A percentile compares a stretch with the other conserved stretches of the same genome.
phyloP scores from a whole-genome alignment of 139 green algal species.

The Coelastrella sp. region DNA sequence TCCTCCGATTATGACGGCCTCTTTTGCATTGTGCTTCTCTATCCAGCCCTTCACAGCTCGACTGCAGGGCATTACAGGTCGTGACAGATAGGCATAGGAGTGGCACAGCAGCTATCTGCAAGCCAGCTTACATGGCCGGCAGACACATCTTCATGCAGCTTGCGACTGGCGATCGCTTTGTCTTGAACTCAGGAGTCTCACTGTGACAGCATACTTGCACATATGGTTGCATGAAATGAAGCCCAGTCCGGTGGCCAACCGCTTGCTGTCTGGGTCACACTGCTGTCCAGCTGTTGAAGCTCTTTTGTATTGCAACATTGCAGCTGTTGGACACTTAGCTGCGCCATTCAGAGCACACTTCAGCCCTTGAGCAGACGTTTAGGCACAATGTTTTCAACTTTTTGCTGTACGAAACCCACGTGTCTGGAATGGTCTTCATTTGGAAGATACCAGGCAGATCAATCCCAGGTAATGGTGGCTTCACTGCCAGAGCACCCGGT shows the following conservation, averaged over 20 bases:
- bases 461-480: slow-evolving; percentile 63
- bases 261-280: no score
- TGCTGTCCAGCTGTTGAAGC: no score
- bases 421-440: slow-evolving; percentile 65
- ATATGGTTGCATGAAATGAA: no score
- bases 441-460: slow-evolving; percentile 70
- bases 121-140: no score
- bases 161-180: not conserved
- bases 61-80: not conserved
- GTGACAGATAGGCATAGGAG: not conserved
- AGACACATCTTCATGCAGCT: not conserved
- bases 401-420: not conserved
- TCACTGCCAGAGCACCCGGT: slow-evolving; percentile 56
- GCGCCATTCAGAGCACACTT: no score
- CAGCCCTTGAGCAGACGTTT: no score
- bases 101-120: no score
- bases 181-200: no score
- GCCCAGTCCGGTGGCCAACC: no score
- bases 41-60: slow-evolving; percentile 63
- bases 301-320: no score
- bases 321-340: no score
- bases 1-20: slow-evolving; percentile 61
- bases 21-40: slow-evolving; percentile 52
- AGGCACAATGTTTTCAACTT: not conserved
- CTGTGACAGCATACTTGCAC: no score